These are phyloP conservation scores for Gynandropsis gynandra DNA, from an alignment of 345 rosid species.

Conservation along the genomic window DNA sequence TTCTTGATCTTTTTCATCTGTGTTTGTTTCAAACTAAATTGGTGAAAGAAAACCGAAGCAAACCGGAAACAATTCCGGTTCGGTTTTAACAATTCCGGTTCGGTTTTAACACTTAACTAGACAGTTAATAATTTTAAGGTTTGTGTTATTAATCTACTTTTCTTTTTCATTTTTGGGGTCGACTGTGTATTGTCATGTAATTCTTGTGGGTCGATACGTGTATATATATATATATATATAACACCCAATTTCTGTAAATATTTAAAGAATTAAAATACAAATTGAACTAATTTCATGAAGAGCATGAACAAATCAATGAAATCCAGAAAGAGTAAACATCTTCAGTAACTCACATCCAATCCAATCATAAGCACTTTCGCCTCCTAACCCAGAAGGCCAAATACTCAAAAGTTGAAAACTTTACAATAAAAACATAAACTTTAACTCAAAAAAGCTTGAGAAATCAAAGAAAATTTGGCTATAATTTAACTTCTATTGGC, in stretches of 20 bases:
- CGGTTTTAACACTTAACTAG: slow-evolving; percentile 11
- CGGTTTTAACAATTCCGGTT: slow-evolving; percentile 9
- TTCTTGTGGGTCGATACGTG: slow-evolving; percentile 17
- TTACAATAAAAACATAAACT: not conserved
- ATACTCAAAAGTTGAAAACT: slow-evolving; percentile 13
- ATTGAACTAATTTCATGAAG: not conserved
- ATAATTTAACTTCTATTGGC: no score
- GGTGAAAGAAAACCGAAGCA: no score
- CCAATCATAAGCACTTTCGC: slow-evolving; percentile 99
- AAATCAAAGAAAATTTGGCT: not conserved
- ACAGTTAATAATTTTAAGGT: slow-evolving; percentile 18
- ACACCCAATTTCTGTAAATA: slow-evolving; percentile 13
- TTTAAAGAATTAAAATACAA: no score
- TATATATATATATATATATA: slow-evolving; percentile 23
- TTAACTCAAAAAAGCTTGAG: not conserved
- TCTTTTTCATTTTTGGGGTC: not conserved
- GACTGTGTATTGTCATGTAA: slow-evolving; percentile 1
- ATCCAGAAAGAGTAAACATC: slow-evolving; percentile 91
- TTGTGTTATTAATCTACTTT: slow-evolving; percentile 9
- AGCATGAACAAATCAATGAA: slow-evolving; percentile 17
- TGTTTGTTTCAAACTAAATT: no score
- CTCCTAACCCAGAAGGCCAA: slow-evolving; percentile 35
- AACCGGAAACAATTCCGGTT: slow-evolving; percentile 6
- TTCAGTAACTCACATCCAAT: slow-evolving; percentile 98
- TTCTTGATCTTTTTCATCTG: no score